Evolutionary conservation across 1,284 basidiomycete species (phyloP).

Genomic region (Vanrija sp.): DNA sequence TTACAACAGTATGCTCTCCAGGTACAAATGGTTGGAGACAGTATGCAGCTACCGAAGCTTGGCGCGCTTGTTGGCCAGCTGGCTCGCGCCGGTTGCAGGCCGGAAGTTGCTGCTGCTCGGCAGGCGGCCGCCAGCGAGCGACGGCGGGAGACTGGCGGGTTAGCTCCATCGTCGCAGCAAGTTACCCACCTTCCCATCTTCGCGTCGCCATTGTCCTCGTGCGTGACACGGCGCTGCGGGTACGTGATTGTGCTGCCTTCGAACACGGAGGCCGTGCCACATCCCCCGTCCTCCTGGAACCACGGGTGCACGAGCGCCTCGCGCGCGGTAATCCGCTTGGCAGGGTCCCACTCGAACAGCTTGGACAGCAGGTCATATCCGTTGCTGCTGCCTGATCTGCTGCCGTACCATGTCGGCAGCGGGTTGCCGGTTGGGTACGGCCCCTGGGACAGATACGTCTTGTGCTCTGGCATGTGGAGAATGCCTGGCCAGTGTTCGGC

Average conservation of each 20-base stretch:
- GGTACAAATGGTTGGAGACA: too few species aligned
- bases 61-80: constrained; percentile 24
- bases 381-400: constrained; percentile 52
- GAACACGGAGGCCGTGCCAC: constrained; percentile 45
- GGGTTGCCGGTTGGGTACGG: constrained; percentile 30
- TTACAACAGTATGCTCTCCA: constrained; percentile 1
- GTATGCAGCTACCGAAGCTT: constrained; percentile 22
- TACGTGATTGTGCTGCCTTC: constrained; percentile 49
- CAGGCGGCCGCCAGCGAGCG: constrained; percentile 34
- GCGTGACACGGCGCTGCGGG: constrained; percentile 52
- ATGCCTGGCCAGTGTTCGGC: constrained; percentile 83
- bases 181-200: constrained; percentile 48
- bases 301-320: constrained; percentile 70
- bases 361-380: constrained; percentile 78
- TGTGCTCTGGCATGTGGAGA: constrained; percentile 81
- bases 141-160: constrained; percentile 35
- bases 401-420: constrained; percentile 64
- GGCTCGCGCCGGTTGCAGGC: constrained; percentile 24
- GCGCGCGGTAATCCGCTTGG: constrained; percentile 74
- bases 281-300: constrained; percentile 51
- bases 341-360: constrained; percentile 87
- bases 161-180: neutral
- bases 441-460: constrained; percentile 75
- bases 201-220: constrained; percentile 53
- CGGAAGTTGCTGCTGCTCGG: constrained; percentile 44